Percentiles rank a stretch among this genome's conserved stretches.
Evolutionary conservation across 352 stramenopile genomes (phyloP).

Genomic region (Peronospora farinosa): DNA sequence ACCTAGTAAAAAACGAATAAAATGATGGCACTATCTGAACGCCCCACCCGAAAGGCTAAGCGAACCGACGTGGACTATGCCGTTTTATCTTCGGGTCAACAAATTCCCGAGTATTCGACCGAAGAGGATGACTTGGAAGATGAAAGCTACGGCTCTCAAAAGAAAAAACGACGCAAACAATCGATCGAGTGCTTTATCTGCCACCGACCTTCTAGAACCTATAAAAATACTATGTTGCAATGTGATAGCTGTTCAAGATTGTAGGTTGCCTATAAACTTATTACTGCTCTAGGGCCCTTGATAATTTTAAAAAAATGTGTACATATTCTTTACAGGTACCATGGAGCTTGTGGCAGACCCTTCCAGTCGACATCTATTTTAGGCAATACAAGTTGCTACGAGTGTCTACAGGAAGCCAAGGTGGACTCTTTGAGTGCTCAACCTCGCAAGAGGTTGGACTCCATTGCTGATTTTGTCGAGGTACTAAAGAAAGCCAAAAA

Average conservation of each 20-base stretch:
- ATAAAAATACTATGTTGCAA: constrained; percentile 50
- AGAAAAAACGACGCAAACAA: constrained; percentile 35
- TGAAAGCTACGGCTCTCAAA: constrained; percentile 38
- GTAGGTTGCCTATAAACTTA: constrained; percentile 22
- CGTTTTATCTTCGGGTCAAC: constrained; percentile 63
- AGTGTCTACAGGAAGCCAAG: constrained; percentile 53
- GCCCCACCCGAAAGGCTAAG: constrained; percentile 61
- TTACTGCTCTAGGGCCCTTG: background rate
- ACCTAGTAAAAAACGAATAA: constrained; percentile 1
- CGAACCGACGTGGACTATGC: constrained; percentile 73
- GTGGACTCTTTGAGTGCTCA: constrained; percentile 25
- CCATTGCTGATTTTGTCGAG: constrained; percentile 57
- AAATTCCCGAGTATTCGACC: constrained; percentile 77
- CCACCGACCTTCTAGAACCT: constrained; percentile 24
- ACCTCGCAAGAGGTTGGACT: constrained; percentile 34
- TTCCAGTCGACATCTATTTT: constrained; percentile 56
- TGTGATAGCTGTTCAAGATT: constrained; percentile 68
- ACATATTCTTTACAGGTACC: constrained; percentile 31
- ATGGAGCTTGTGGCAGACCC: constrained; percentile 42
- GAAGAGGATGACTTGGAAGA: constrained; percentile 56
- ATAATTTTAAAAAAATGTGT: constrained; percentile 21
- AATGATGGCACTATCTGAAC: constrained; percentile 28
- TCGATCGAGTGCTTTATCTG: constrained; percentile 59
- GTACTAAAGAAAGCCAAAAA: constrained; percentile 74
- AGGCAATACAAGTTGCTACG: constrained; percentile 70